Evolutionary conservation across 768 basidiomycete genomes (phyloP).

Genomic region (Pisolithus albus): DNA sequence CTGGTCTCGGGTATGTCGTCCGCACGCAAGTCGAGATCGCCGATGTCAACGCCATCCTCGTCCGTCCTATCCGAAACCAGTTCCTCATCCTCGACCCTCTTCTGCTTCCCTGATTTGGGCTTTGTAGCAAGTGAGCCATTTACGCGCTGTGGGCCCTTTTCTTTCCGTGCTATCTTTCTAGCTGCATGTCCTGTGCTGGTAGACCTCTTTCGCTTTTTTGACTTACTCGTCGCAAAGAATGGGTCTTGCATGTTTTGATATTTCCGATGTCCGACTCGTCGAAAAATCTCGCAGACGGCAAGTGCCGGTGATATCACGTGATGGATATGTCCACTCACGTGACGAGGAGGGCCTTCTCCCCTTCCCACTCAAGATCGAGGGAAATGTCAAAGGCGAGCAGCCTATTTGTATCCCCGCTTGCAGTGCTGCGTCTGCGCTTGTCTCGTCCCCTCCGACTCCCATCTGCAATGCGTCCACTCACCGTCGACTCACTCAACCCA

Average conservation of each 20-base stretch:
- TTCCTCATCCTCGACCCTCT: constrained; percentile 48
- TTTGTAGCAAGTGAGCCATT: constrained; percentile 12
- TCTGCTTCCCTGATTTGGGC: constrained; percentile 13
- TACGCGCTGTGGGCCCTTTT: constrained; percentile 7
- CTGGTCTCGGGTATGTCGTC: constrained; percentile 53
- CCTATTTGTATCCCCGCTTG: constrained; percentile 1
- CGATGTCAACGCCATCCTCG: constrained; percentile 47
- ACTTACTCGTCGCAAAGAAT: constrained; percentile 54
- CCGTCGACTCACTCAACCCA: constrained; percentile 72
- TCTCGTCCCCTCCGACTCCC: constrained; percentile 1
- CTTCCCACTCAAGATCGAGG: no score
- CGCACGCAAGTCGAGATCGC: constrained; percentile 68
- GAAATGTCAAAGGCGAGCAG: neutral
- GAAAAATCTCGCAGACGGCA: constrained; percentile 16
- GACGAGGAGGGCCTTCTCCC: neutral
- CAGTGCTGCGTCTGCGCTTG: neutral
- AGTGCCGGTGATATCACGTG: constrained; percentile 13
- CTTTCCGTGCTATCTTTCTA: constrained; percentile 17
- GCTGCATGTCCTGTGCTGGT: constrained; percentile 25
- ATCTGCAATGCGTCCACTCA: constrained; percentile 48
- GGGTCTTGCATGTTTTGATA: constrained; percentile 61
- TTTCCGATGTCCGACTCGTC: neutral
- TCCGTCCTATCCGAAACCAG: constrained; percentile 56
- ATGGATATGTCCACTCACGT: neutral
- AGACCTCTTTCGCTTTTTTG: constrained; percentile 56